Evolutionary conservation across 176 grass and related monocot genomes (phyloP).

Genomic region (Zoysia japonica): DNA sequence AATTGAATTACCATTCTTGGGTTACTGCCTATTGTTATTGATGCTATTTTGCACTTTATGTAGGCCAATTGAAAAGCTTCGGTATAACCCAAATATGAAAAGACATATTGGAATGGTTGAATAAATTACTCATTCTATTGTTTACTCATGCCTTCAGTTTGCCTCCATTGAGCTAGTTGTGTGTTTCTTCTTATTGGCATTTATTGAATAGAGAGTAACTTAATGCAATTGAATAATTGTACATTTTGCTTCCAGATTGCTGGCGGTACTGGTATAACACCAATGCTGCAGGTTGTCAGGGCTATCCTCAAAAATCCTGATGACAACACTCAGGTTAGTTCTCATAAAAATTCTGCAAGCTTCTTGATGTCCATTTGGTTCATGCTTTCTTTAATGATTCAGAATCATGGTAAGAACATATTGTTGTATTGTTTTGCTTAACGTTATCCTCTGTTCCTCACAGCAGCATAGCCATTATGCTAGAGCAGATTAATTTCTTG

Average conservation of each 20-base stretch:
- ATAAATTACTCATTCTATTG: slow-evolving; percentile 14
- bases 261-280: slow-evolving; percentile 91
- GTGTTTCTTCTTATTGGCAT: background rate
- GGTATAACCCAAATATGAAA: slow-evolving; percentile 98
- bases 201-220: background rate
- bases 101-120: slow-evolving; percentile 93
- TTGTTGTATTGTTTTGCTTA: slow-evolving; percentile 17
- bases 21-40: slow-evolving; percentile 25
- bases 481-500: slow-evolving; percentile 6
- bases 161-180: background rate
- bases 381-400: slow-evolving; percentile 6
- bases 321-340: slow-evolving; percentile 83
- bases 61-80: slow-evolving; percentile 97
- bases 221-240: slow-evolving; percentile 5
- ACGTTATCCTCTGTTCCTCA: background rate
- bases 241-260: slow-evolving; percentile 62
- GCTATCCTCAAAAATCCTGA: slow-evolving; percentile 95
- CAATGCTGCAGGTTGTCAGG: slow-evolving; percentile 96
- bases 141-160: background rate
- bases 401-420: slow-evolving; percentile 2
- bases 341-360: slow-evolving; percentile 6
- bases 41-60: slow-evolving; percentile 38
- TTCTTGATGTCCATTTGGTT: slow-evolving; percentile 8
- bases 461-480: slow-evolving; percentile 10
- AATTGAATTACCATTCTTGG: background rate